Evolutionary conservation across 2,329 filamentous ascomycete species (phyloP), one percentile per base, ranked within the genome.

Genomic region (Claviceps digitariae): DNA sequence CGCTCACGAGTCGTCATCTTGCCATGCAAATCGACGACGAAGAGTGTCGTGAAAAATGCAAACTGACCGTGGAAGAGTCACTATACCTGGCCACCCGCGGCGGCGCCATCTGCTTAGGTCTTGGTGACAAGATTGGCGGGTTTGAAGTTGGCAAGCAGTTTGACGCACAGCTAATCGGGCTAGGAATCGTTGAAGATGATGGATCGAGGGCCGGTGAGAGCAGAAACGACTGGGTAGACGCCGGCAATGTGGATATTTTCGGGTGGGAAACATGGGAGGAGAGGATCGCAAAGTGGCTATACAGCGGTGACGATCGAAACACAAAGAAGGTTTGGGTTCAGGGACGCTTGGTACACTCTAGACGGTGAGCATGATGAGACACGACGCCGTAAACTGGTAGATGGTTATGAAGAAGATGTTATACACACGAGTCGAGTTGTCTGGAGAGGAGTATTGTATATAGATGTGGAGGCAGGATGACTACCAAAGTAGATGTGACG

Each of bases 251-350:
- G 0, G 90, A 96, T 67, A 67, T 96, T 0, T 98, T 96, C 72
- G 90, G 90, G 1, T 89, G 84, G 79, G 91, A 97, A 76, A 79
- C 64, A n/a, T 94, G 87, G 88, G 81, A 85, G 41, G 88, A 97
- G 62, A 81, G 75, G 63, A 71, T 97, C 12, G 87, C 88, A 51
- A 98, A 98, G 74, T 98, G 93, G 93, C 74, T 97, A 56, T 98
- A 87, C 70, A 86, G 81, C 59, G 93, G 93, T 0, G 90, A 97
- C 72, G 93, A 97, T 69, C 76, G 91, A 60, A 97, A 97, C 67
- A 91, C 90, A 2, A 77, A 77, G 61, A 82, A 77, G 60, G 93
- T 98, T 5, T 98, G 91, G 91, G 90, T 97, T 1, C 82, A 77
- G 64, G 93, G 93, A 2, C 72, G 82, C 57, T 68, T 94, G 66